Evolutionary conservation across 2,329 filamentous ascomycete species (phyloP).

Genomic region (Tympanopsis confertula): DNA sequence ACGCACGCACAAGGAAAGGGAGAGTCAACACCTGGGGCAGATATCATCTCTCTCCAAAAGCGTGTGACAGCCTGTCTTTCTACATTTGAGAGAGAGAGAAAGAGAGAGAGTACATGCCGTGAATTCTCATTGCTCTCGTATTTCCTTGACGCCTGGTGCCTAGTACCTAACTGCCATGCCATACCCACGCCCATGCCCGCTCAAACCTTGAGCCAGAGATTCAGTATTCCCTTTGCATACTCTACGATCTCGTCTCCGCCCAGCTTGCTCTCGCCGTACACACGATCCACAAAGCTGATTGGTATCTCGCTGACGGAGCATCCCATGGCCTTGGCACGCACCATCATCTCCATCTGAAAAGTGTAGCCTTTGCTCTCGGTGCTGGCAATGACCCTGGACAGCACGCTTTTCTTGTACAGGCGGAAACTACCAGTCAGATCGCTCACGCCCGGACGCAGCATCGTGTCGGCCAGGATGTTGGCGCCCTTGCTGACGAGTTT

Average conservation of each 20-base stretch:
- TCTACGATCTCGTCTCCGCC: slow-evolving; percentile 92
- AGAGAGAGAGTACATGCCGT: too few relatives aligned
- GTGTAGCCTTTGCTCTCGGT: slow-evolving; percentile 95
- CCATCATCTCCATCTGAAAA: slow-evolving; percentile 99
- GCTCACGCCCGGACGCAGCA: slow-evolving; percentile 83
- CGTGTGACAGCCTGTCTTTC: too few relatives aligned
- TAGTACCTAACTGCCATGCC: too few relatives aligned
- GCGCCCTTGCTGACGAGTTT: slow-evolving; percentile 77
- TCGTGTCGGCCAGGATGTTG: slow-evolving; percentile 90
- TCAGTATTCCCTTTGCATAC: slow-evolving; percentile 78
- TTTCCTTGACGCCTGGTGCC: too few relatives aligned
- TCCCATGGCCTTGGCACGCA: slow-evolving; percentile 93
- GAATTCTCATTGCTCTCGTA: too few relatives aligned
- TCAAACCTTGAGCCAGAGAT: slow-evolving; percentile 67
- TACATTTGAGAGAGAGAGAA: too few relatives aligned
- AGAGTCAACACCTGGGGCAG: too few relatives aligned
- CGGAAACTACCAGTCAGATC: slow-evolving; percentile 92
- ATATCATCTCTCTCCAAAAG: too few relatives aligned
- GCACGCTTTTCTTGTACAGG: slow-evolving; percentile 80
- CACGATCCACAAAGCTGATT: slow-evolving; percentile 86
- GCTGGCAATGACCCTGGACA: slow-evolving; percentile 79
- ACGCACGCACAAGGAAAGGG: too few relatives aligned
- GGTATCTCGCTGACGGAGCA: slow-evolving; percentile 89
- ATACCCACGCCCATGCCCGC: too few relatives aligned
- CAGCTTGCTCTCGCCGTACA: slow-evolving; percentile 92